A percentile compares a stretch with the other conserved stretches of the same genome.
Evolutionary conservation across 768 basidiomycete species (phyloP).

Genomic region (Pleurotus eryngii): DNA sequence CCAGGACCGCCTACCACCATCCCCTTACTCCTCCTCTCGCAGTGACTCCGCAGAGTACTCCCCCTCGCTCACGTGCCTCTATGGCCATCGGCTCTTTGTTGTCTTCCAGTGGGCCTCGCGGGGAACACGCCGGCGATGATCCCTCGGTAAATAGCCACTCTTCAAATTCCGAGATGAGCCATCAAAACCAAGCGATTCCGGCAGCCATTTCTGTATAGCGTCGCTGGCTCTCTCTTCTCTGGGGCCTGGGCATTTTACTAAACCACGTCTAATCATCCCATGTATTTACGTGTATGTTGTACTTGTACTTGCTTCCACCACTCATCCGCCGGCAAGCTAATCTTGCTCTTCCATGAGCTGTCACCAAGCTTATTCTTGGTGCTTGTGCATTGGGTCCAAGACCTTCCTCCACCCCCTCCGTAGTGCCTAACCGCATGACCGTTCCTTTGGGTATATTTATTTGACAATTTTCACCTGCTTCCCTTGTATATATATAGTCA

Average conservation of each 20-base stretch:
- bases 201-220: neutral
- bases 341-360: neutral
- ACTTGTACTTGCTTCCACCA: neutral
- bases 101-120: constrained; percentile 37
- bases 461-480: too few relatives aligned
- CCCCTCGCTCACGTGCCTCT: constrained; percentile 64
- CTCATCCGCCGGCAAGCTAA: neutral
- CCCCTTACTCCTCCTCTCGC: constrained; percentile 70
- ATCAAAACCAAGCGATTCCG: neutral
- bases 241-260: neutral
- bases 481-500: too few relatives aligned
- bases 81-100: constrained; percentile 82
- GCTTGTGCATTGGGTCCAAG: neutral
- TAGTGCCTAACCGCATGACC: neutral
- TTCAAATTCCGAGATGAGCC: constrained; percentile 1
- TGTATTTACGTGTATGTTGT: constrained; percentile 6
- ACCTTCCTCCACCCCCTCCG: neutral
- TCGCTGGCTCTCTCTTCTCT: neutral
- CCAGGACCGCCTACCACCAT: constrained; percentile 58
- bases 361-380: too few relatives aligned
- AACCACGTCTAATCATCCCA: neutral
- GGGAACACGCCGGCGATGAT: constrained; percentile 32
- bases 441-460: too few relatives aligned
- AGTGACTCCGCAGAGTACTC: constrained; percentile 70
- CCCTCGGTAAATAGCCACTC: constrained; percentile 10